These are phyloP conservation scores for Cryptococcus floricola DNA, from an alignment of 1,284 basidiomycete species.

Conservation along the genomic window DNA sequence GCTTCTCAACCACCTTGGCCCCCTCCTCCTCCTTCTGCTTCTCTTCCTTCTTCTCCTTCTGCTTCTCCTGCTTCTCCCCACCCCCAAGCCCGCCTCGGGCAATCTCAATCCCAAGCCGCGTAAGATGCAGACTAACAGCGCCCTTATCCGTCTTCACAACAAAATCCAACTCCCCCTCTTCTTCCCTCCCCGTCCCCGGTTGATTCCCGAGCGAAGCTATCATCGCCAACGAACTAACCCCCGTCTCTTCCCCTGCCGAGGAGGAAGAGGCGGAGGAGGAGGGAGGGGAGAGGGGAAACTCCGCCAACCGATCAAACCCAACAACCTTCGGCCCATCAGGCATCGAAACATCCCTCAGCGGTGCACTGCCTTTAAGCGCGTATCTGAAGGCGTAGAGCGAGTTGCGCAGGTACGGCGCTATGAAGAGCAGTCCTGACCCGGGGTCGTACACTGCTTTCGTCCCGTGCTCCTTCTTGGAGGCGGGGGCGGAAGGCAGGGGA, in stretches of 20 bases:
- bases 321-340: constrained; percentile 11
- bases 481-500: constrained; percentile 8
- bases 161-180: not conserved
- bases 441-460: constrained; percentile 37
- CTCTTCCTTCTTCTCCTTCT: constrained; percentile 8
- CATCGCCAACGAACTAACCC: not conserved
- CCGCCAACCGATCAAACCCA: constrained; percentile 30
- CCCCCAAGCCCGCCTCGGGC: not conserved
- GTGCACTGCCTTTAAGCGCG: constrained; percentile 35
- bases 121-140: not conserved
- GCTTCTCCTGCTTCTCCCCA: not conserved
- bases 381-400: constrained; percentile 37
- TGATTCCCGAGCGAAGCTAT: not conserved
- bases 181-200: not conserved
- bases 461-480: constrained; percentile 14
- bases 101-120: not conserved
- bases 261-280: constrained; percentile 31
- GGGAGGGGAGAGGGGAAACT: constrained; percentile 28
- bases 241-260: not conserved
- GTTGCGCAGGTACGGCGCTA: constrained; percentile 30
- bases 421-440: constrained; percentile 24
- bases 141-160: not conserved
- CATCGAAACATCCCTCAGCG: constrained; percentile 18
- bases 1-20: constrained; percentile 25
- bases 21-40: constrained; percentile 23